Conservation (phyloP, 768 basidiomycete species). For the Krasilnikovozyma curviuscula region DNA sequence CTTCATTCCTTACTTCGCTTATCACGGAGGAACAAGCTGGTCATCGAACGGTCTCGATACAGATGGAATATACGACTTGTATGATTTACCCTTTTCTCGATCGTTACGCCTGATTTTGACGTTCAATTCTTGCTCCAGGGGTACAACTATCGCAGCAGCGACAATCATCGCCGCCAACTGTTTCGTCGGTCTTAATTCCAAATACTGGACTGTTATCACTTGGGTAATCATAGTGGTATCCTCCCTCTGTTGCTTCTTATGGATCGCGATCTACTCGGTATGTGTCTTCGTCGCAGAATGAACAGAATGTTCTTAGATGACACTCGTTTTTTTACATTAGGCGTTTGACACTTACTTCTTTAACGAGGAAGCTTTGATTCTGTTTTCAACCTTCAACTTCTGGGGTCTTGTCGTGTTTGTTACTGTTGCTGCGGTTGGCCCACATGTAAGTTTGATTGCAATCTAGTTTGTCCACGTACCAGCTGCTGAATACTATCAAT, state of each 20-base stretch:
- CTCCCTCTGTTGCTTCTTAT: slow-evolving; percentile 36
- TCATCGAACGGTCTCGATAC: slow-evolving; percentile 46
- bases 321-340: neutral
- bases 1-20: slow-evolving; percentile 42
- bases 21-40: slow-evolving; percentile 46
- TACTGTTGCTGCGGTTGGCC: slow-evolving; percentile 51
- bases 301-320: neutral
- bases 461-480: too few relatives aligned
- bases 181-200: slow-evolving; percentile 72
- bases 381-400: slow-evolving; percentile 63
- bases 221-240: slow-evolving; percentile 19
- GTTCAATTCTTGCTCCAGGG: slow-evolving; percentile 21
- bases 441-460: too few relatives aligned
- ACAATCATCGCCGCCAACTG: slow-evolving; percentile 76
- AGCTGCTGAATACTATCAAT: too few relatives aligned
- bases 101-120: neutral
- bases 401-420: slow-evolving; percentile 62
- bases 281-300: neutral
- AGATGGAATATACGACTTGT: slow-evolving; percentile 58
- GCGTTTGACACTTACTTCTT: slow-evolving; percentile 48
- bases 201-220: slow-evolving; percentile 47
- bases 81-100: neutral
- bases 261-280: slow-evolving; percentile 70
- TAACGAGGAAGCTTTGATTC: slow-evolving; percentile 45
- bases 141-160: slow-evolving; percentile 71